phyloP scores from a whole-genome alignment of 1,139 yeast genomes.

The Taiozyma sp. region DNA sequence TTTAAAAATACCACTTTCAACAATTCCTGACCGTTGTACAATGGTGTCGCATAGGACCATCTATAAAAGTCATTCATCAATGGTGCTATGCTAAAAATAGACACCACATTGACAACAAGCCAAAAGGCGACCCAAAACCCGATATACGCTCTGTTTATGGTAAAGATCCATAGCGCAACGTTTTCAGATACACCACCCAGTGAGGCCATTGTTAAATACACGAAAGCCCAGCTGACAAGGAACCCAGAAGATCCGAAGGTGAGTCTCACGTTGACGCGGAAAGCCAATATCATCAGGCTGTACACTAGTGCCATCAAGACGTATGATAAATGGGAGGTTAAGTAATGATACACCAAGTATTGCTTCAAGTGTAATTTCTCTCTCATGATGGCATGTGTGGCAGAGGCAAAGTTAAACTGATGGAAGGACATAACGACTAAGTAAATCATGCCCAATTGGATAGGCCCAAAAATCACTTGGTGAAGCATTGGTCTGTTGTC shows the following conservation, averaged over 20 bases:
- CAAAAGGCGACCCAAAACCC: constrained; percentile 44
- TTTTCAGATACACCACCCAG: constrained; percentile 48
- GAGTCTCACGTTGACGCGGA: constrained; percentile 30
- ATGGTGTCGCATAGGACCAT: constrained; percentile 50
- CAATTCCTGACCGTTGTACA: constrained; percentile 40
- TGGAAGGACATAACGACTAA: constrained; percentile 53
- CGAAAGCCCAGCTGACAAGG: constrained; percentile 42
- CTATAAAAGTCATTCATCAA: constrained; percentile 41
- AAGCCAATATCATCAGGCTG: constrained; percentile 39
- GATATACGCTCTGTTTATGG: constrained; percentile 36
- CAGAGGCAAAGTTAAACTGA: constrained; percentile 44
- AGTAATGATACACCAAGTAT: constrained; percentile 37
- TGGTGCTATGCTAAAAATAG: constrained; percentile 42
- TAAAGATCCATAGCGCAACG: constrained; percentile 33
- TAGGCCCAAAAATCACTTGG: constrained; percentile 48
- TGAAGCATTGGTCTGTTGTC: constrained; percentile 41
- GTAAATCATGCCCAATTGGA: constrained; percentile 62
- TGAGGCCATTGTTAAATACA: constrained; percentile 42
- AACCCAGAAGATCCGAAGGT: constrained; percentile 44
- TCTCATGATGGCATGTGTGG: constrained; percentile 38
- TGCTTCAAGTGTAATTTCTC: constrained; percentile 31
- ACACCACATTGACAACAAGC: constrained; percentile 41
- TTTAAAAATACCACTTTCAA: constrained; percentile 41
- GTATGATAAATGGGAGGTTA: constrained; percentile 38
- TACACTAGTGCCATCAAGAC: constrained; percentile 38